phyloP scores from a whole-genome alignment of 1,139 yeast species.

The Blastobotrys raffinosifermentans region DNA sequence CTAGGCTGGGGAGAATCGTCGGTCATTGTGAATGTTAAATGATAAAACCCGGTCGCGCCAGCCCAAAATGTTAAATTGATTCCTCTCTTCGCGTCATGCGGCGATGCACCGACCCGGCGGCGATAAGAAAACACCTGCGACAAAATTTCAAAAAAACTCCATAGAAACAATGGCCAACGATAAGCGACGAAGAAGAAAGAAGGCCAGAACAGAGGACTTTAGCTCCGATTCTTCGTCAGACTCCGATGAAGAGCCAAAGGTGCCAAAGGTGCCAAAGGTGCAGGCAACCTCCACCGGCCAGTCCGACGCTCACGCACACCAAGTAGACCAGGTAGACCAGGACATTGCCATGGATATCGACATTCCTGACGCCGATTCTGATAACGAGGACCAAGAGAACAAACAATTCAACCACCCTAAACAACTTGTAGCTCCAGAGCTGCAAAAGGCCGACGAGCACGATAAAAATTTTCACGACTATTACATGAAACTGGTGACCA shows the following conservation, averaged over 20 bases:
- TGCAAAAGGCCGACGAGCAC: too few species aligned
- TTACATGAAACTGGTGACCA: constrained; percentile 31
- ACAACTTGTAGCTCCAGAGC: too few species aligned
- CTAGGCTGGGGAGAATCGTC: too few species aligned
- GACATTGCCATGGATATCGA: constrained; percentile 14
- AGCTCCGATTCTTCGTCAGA: constrained; percentile 22
- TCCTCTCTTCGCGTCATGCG: background rate
- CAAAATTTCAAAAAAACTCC: too few species aligned
- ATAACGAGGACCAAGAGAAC: constrained; percentile 7
- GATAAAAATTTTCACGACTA: constrained; percentile 29
- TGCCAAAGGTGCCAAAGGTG: constrained; percentile 6
- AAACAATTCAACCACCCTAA: too few species aligned
- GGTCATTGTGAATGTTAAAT: too few species aligned
- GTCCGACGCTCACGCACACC: too few species aligned
- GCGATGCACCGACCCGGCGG: background rate
- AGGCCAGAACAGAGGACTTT: constrained; percentile 31
- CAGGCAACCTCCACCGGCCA: too few species aligned
- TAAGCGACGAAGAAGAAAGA: constrained; percentile 28
- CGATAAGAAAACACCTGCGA: background rate
- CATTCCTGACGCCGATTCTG: too few species aligned
- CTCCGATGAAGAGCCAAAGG: constrained; percentile 6
- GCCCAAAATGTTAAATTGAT: background rate
- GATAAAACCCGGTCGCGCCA: too few species aligned
- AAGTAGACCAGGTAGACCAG: too few species aligned
- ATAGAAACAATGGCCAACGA: constrained; percentile 4